Percentiles rank a stretch among this genome's conserved stretches.
phyloP scores from a whole-genome alignment of 2,329 filamentous ascomycete species.

The Teratosphaeria epicoccoides region DNA sequence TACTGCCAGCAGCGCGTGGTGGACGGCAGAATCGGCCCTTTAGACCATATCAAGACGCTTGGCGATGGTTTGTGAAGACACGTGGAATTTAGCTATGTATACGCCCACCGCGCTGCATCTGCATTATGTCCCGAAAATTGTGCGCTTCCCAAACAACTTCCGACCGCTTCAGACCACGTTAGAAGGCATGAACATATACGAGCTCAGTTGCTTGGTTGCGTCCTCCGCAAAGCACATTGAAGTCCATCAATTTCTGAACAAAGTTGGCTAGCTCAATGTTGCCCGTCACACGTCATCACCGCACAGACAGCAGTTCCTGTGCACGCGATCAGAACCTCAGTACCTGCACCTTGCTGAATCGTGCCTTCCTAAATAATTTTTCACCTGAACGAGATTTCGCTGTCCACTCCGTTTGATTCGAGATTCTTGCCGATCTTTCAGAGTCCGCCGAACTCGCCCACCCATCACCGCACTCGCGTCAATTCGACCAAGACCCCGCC shows the following conservation, averaged over 20 bases:
- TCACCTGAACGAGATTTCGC: not conserved
- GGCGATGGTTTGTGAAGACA: too few relatives aligned
- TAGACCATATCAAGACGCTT: not conserved
- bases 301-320: too few relatives aligned
- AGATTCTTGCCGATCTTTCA: not conserved
- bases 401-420: not conserved
- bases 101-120: not conserved
- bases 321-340: not conserved
- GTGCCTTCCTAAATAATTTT: not conserved
- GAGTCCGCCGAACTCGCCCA: not conserved
- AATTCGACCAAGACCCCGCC: not conserved
- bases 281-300: too few relatives aligned
- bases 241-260: too few relatives aligned
- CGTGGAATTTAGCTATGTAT: not conserved
- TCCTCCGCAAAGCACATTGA: too few relatives aligned
- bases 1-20: not conserved
- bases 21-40: not conserved
- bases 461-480: not conserved
- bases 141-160: too few relatives aligned
- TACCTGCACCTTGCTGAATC: not conserved
- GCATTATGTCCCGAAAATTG: too few relatives aligned
- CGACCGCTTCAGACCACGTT: too few relatives aligned
- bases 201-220: too few relatives aligned
- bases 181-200: too few relatives aligned
- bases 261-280: too few relatives aligned